A percentile compares a stretch with the other conserved stretches of the same genome.
Evolutionary conservation across 2,329 filamentous ascomycete genomes (phyloP).

Genomic region (Sphaceloma murrayae): DNA sequence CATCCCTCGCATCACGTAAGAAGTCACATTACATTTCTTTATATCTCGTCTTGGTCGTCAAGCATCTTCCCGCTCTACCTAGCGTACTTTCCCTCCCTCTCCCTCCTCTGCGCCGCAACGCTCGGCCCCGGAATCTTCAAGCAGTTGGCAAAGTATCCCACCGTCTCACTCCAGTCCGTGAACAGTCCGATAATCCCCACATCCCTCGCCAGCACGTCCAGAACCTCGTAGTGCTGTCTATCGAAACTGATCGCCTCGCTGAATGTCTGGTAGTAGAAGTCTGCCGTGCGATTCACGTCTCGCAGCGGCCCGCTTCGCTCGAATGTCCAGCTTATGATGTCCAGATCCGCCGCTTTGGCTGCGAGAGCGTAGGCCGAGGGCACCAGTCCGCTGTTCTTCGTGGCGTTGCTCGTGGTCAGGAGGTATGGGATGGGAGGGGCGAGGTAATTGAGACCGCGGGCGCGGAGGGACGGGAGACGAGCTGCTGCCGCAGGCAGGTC

Average conservation of each 20-base stretch:
- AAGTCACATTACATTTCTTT: too few species aligned
- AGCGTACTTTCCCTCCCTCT: constrained; percentile 1
- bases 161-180: constrained; percentile 59
- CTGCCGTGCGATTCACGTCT: constrained; percentile 42
- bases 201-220: constrained; percentile 54
- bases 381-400: constrained; percentile 39
- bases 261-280: constrained; percentile 41
- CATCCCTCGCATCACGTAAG: too few species aligned
- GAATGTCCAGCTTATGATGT: constrained; percentile 59
- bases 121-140: constrained; percentile 31
- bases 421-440: constrained; percentile 56
- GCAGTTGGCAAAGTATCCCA: constrained; percentile 64
- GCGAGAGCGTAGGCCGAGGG: constrained; percentile 53
- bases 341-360: constrained; percentile 52
- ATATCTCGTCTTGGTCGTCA: background rate
- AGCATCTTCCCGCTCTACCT: background rate
- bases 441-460: constrained; percentile 52
- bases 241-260: constrained; percentile 49
- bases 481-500: constrained; percentile 42
- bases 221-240: constrained; percentile 56
- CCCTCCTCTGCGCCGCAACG: constrained; percentile 2
- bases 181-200: constrained; percentile 56
- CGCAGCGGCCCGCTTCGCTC: constrained; percentile 53
- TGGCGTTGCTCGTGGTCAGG: constrained; percentile 38
- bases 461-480: constrained; percentile 47